Conservation (phyloP, 192 early-diverging fungal genomes). For the Podila horticola region DNA sequence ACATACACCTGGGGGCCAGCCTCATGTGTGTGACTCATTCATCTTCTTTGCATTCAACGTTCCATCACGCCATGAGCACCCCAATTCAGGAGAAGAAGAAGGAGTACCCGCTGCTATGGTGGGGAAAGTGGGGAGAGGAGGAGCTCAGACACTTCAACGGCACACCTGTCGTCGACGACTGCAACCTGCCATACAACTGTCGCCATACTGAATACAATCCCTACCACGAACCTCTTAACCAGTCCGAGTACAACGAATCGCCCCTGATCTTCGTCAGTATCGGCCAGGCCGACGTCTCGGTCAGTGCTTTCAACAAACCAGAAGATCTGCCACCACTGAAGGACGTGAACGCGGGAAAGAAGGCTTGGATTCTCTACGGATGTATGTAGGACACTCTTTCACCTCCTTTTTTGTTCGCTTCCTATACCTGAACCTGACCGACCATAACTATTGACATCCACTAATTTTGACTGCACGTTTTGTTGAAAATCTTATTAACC, state of each 20-base stretch:
- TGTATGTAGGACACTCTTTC: slow-evolving; percentile 3
- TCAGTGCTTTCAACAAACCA: background rate
- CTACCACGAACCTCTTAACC: background rate
- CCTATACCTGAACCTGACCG: too few relatives aligned
- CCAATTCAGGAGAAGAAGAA: background rate
- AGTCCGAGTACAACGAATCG: slow-evolving; percentile 6
- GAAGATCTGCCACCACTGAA: slow-evolving; percentile 17
- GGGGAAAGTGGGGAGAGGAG: slow-evolving; percentile 8
- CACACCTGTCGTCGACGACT: background rate
- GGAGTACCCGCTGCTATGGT: slow-evolving; percentile 17
- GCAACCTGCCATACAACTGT: slow-evolving; percentile 26
- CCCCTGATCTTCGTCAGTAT: slow-evolving; percentile 12
- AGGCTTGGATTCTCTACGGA: slow-evolving; percentile 15
- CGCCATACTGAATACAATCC: background rate
- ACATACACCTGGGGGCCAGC: too few relatives aligned
- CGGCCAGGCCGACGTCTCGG: slow-evolving; percentile 7
- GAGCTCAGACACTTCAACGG: background rate
- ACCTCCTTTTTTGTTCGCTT: background rate
- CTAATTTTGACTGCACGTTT: too few relatives aligned
- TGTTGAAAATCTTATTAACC: too few relatives aligned
- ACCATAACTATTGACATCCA: too few relatives aligned
- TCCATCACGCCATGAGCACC: too few relatives aligned
- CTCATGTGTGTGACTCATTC: too few relatives aligned
- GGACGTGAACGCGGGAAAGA: slow-evolving; percentile 12
- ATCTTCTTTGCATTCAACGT: too few relatives aligned